Conservation (phyloP, 2,329 filamentous ascomycete genomes). For the Curvularia eragrostidis region DNA sequence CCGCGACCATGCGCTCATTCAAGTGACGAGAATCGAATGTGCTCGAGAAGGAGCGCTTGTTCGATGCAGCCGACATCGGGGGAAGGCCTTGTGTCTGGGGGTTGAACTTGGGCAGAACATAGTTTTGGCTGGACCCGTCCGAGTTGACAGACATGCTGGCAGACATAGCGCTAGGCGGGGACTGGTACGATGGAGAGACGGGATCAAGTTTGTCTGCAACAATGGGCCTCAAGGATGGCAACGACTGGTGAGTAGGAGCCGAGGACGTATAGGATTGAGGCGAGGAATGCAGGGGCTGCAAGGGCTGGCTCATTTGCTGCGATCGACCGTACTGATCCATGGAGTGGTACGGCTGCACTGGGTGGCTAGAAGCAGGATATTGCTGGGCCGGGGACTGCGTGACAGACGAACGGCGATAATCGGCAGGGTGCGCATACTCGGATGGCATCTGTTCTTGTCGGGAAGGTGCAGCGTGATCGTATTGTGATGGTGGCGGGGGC, state of each 20-base stretch:
- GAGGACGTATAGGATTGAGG: conserved; percentile 42
- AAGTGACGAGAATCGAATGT: conserved; percentile 56
- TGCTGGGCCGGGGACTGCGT: conserved; percentile 42
- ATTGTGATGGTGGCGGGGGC: conserved; percentile 34
- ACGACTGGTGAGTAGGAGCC: conserved; percentile 41
- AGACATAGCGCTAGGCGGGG: conserved; percentile 42
- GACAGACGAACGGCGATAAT: conserved; percentile 53
- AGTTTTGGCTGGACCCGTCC: conserved; percentile 36
- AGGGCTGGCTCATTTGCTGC: conserved; percentile 45
- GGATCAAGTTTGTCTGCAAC: conserved; percentile 51
- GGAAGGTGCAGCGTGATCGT: conserved; percentile 44
- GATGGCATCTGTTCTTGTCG: conserved; percentile 47
- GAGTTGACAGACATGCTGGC: conserved; percentile 45
- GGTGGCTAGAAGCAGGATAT: conserved; percentile 45
- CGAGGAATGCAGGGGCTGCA: conserved; percentile 44
- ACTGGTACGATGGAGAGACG: conserved; percentile 54
- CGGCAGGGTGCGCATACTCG: conserved; percentile 49
- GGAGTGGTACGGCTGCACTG: conserved; percentile 43
- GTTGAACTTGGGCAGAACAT: conserved; percentile 38
- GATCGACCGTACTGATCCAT: conserved; percentile 49
- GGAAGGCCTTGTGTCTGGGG: conserved; percentile 36
- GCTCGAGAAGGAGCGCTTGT: conserved; percentile 56
- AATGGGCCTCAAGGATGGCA: conserved; percentile 53
- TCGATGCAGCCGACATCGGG: conserved; percentile 37
- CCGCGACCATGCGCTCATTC: conserved; percentile 53